phyloP scores from a whole-genome alignment of 352 stramenopile genomes.

The Phytophthora citricola region DNA sequence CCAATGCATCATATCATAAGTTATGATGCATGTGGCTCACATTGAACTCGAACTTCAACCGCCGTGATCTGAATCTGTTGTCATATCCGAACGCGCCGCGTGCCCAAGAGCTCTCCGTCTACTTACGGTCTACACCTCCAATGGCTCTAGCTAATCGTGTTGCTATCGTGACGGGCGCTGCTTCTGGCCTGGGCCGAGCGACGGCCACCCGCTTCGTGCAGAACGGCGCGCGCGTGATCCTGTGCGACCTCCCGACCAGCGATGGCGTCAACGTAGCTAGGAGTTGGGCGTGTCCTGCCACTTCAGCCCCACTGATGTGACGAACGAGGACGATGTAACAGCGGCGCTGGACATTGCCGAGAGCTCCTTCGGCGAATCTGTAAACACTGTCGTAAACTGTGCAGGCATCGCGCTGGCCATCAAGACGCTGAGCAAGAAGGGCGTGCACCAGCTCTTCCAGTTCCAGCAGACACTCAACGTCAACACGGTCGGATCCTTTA shows the following conservation, averaged over 20 bases:
- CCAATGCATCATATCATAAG: too few species aligned
- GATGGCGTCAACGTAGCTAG: conserved; percentile 81
- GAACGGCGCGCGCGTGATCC: conserved; percentile 90
- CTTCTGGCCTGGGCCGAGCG: conserved; percentile 93
- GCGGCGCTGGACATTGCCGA: conserved; percentile 92
- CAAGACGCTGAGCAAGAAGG: conserved; percentile 94
- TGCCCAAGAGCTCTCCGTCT: neutral
- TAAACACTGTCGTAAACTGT: conserved; percentile 97
- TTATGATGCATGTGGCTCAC: conserved; percentile 15
- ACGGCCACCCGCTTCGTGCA: conserved; percentile 92
- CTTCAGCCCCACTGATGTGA: conserved; percentile 88
- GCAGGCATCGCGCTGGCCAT: conserved; percentile 94
- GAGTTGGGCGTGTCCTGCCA: conserved; percentile 82
- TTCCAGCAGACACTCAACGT: conserved; percentile 97
- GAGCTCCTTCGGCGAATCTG: conserved; percentile 89
- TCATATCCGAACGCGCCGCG: conserved; percentile 2
- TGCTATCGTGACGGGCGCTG: conserved; percentile 93
- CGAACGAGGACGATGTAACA: conserved; percentile 89
- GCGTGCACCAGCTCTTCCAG: conserved; percentile 90
- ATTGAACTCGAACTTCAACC: conserved; percentile 33
- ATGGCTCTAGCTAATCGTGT: conserved; percentile 76
- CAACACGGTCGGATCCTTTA: conserved; percentile 98
- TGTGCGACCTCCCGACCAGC: conserved; percentile 92
- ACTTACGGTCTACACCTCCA: neutral
- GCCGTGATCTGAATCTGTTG: neutral